Percentiles rank a stretch among this genome's conserved stretches.
Conservation (phyloP, 1,284 basidiomycete species). For the Fomitiporia mediterranea region DNA sequence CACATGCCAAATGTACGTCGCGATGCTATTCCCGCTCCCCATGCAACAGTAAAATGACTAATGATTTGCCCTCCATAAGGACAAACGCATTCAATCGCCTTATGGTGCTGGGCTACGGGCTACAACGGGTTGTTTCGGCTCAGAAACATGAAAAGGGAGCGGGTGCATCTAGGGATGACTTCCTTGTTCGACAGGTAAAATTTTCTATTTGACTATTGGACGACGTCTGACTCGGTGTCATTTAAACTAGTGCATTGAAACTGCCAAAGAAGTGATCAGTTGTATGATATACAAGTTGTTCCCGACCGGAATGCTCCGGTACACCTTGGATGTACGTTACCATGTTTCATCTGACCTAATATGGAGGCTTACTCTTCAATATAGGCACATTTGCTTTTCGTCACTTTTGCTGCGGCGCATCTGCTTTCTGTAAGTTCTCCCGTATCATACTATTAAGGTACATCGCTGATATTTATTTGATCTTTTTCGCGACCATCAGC, state of each 20-base stretch:
- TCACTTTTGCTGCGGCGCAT: constrained; percentile 19
- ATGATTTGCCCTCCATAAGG: constrained; percentile 28
- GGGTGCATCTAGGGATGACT: constrained; percentile 37
- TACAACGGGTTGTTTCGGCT: constrained; percentile 40
- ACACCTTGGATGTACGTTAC: constrained; percentile 43
- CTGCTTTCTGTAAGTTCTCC: constrained; percentile 12
- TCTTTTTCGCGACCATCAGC: constrained; percentile 3
- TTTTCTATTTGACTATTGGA: neutral
- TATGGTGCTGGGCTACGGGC: constrained; percentile 47
- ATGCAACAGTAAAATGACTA: neutral
- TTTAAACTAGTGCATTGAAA: constrained; percentile 37
- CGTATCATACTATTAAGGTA: neutral
- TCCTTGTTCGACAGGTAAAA: constrained; percentile 33
- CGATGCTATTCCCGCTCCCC: neutral
- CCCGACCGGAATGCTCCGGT: constrained; percentile 44
- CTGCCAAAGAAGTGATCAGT: constrained; percentile 44
- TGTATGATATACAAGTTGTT: constrained; percentile 43
- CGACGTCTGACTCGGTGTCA: neutral
- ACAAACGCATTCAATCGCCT: constrained; percentile 47
- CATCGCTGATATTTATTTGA: neutral
- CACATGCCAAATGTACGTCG: constrained; percentile 42
- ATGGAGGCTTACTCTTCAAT: neutral
- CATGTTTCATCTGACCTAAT: neutral
- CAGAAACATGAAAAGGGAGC: constrained; percentile 25
- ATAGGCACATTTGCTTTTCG: constrained; percentile 19